phyloP scores from a whole-genome alignment of 768 basidiomycete genomes.

The Amanita rubescens region DNA sequence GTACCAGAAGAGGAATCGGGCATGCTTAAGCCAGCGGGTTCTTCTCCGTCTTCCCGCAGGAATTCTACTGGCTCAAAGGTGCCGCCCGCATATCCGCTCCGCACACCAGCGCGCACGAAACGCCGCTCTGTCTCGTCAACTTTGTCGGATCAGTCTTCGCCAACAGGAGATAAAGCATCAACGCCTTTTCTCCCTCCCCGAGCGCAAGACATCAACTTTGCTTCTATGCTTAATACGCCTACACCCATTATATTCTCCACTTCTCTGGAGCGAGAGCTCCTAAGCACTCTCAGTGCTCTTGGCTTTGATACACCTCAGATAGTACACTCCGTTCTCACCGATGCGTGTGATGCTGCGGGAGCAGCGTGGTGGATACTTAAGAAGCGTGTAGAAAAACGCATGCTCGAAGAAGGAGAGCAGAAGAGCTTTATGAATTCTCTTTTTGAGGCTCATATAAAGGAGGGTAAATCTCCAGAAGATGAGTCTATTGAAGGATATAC shows the following conservation, averaged over 20 bases:
- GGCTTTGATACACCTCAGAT: slow-evolving; percentile 95
- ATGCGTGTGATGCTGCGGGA: slow-evolving; percentile 89
- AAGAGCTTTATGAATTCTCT: slow-evolving; percentile 5
- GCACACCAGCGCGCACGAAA: slow-evolving; percentile 93
- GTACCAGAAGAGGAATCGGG: slow-evolving; percentile 46
- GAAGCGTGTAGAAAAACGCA: slow-evolving; percentile 63
- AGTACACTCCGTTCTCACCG: slow-evolving; percentile 83
- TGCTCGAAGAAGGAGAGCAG: slow-evolving; percentile 24
- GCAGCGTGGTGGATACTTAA: slow-evolving; percentile 97
- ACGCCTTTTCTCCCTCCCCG: slow-evolving; percentile 28
- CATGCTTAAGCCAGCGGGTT: slow-evolving; percentile 13
- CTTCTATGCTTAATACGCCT: slow-evolving; percentile 52
- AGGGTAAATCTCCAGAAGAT: not conserved
- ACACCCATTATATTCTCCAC: slow-evolving; percentile 86
- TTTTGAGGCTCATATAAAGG: slow-evolving; percentile 1
- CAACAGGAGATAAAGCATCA: slow-evolving; percentile 38
- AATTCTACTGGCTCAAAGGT: slow-evolving; percentile 27
- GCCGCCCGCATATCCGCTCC: slow-evolving; percentile 58
- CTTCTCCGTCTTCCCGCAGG: slow-evolving; percentile 22
- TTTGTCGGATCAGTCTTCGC: slow-evolving; percentile 55
- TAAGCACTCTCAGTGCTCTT: slow-evolving; percentile 64
- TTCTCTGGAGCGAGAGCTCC: slow-evolving; percentile 66
- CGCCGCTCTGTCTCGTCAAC: slow-evolving; percentile 91
- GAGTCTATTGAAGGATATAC: not conserved
- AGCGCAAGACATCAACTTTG: slow-evolving; percentile 50